A percentile compares a stretch with the other conserved stretches of the same genome.
phyloP scores from a whole-genome alignment of 1,284 basidiomycete species.

The Tetrapyrgos nigripes region DNA sequence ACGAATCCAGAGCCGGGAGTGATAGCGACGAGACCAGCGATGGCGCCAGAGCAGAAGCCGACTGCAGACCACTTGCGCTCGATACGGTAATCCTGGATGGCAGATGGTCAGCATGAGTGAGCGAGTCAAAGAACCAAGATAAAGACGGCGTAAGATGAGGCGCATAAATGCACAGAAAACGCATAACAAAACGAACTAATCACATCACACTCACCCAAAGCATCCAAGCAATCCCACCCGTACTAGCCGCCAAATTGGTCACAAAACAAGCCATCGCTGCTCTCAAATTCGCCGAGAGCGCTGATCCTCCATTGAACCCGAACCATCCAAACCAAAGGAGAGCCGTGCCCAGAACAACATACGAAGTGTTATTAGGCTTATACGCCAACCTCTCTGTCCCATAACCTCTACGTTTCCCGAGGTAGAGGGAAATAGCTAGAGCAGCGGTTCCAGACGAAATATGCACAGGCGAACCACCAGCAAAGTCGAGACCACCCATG shows the following conservation, averaged over 20 bases:
- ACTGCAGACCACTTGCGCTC: slow-evolving; percentile 94
- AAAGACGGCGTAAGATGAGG: neutral
- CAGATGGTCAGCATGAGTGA: too few species aligned
- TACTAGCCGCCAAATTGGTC: slow-evolving; percentile 88
- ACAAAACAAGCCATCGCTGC: slow-evolving; percentile 92
- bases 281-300: slow-evolving; percentile 86
- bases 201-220: slow-evolving; percentile 57
- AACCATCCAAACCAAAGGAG: slow-evolving; percentile 99
- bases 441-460: slow-evolving; percentile 92
- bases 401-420: slow-evolving; percentile 91
- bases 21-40: slow-evolving; percentile 90
- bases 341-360: slow-evolving; percentile 91
- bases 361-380: slow-evolving; percentile 88
- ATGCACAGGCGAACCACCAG: slow-evolving; percentile 96
- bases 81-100: slow-evolving; percentile 84
- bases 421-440: slow-evolving; percentile 90
- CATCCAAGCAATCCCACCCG: slow-evolving; percentile 96
- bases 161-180: neutral
- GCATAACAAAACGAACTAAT: neutral
- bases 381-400: slow-evolving; percentile 91
- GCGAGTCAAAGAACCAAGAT: neutral
- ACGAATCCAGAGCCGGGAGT: slow-evolving; percentile 14
- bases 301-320: slow-evolving; percentile 89
- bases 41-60: slow-evolving; percentile 96
- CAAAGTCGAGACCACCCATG: slow-evolving; percentile 89